Percentiles rank a stretch among this genome's conserved stretches.
Evolutionary conservation across 768 basidiomycete species (phyloP).

Genomic region (Mycena kentingensis): DNA sequence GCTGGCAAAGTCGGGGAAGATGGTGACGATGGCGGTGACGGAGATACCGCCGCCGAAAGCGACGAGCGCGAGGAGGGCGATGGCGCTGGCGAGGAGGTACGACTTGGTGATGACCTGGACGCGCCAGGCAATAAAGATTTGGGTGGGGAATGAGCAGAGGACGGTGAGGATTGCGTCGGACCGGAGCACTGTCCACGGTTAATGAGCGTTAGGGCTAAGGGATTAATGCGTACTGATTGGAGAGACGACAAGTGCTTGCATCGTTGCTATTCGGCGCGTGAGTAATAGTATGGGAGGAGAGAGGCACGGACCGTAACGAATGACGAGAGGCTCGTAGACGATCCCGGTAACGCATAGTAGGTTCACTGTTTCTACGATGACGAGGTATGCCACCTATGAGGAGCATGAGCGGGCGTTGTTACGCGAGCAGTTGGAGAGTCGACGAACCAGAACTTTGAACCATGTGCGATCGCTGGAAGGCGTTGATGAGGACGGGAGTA

Average conservation of each 20-base stretch:
- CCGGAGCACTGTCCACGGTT: not conserved
- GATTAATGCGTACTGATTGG: constrained; percentile 9
- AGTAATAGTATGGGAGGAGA: not conserved
- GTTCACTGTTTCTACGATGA: constrained; percentile 18
- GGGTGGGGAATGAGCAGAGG: constrained; percentile 18
- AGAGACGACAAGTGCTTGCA: constrained; percentile 2
- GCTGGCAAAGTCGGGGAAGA: constrained; percentile 7
- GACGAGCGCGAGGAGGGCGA: not conserved
- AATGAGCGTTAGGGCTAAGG: not conserved
- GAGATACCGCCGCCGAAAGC: constrained; percentile 13
- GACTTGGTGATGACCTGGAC: constrained; percentile 13
- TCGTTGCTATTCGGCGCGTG: not conserved
- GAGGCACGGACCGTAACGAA: constrained; percentile 11
- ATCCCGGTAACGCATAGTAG: constrained; percentile 17
- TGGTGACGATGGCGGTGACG: constrained; percentile 1
- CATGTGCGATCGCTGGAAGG: constrained; percentile 10
- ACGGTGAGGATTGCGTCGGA: constrained; percentile 14
- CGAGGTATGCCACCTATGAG: constrained; percentile 14
- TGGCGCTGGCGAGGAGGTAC: constrained; percentile 4
- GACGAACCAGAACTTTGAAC: constrained; percentile 12
- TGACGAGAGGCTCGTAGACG: constrained; percentile 22
- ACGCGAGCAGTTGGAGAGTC: not conserved
- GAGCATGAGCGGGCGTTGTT: not conserved
- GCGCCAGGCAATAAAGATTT: constrained; percentile 25
- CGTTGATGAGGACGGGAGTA: not conserved